Evolutionary conservation across 2,329 filamentous ascomycete genomes (phyloP).

Genomic region (Ceratocystis albifundus): DNA sequence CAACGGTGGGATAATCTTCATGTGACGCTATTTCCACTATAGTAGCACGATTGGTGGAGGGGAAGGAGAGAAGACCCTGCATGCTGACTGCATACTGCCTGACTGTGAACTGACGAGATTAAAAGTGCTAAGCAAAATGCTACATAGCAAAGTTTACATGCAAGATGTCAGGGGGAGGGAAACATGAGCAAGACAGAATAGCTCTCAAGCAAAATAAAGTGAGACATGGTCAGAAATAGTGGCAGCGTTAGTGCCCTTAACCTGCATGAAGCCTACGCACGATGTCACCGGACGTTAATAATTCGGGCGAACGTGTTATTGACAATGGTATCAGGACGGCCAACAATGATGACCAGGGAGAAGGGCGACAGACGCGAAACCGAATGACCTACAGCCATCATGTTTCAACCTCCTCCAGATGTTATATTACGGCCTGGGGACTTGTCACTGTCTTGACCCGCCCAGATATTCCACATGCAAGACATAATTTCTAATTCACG

Average conservation of each 20-base stretch:
- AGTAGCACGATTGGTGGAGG: neutral
- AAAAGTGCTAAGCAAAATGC: neutral
- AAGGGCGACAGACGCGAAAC: too few species aligned
- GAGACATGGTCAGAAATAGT: neutral
- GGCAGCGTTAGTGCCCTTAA: neutral
- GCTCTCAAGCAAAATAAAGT: neutral
- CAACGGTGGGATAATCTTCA: neutral
- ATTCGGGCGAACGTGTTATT: neutral
- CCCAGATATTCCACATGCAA: too few species aligned
- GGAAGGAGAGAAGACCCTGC: neutral
- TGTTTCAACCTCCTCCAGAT: too few species aligned
- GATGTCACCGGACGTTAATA: neutral
- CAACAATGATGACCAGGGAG: too few species aligned
- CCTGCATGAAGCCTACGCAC: neutral
- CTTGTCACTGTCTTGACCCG: too few species aligned
- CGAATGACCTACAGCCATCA: too few species aligned
- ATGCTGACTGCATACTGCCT: slow-evolving; percentile 8
- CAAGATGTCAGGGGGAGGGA: neutral
- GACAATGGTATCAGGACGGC: neutral
- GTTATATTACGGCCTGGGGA: too few species aligned
- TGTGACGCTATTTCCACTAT: neutral
- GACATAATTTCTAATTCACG: neutral
- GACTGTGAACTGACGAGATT: neutral
- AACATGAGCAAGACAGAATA: neutral
- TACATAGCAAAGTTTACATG: neutral